Percentiles rank a stretch among this genome's conserved stretches.
phyloP scores from a whole-genome alignment of 2,329 filamentous ascomycete genomes.

The Aureobasidium sp. region DNA sequence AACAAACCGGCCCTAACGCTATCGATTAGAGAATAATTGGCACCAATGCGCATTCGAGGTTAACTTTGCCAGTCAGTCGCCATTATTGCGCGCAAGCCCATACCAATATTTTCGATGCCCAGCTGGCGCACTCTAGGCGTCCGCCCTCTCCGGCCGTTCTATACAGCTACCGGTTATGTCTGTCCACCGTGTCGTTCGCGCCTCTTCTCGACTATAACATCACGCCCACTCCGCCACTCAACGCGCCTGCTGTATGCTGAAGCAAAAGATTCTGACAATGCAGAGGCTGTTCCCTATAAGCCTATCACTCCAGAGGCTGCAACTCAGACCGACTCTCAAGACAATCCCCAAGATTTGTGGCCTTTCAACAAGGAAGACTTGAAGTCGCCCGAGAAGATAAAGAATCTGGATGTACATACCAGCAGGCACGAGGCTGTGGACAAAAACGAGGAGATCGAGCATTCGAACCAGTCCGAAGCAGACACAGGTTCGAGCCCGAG shows the following conservation, averaged over 20 bases:
- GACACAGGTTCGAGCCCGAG: neutral
- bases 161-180: neutral
- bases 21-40: conserved; percentile 10
- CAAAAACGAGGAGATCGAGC: neutral
- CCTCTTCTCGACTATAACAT: neutral
- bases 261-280: neutral
- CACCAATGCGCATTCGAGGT: neutral
- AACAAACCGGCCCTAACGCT: neutral
- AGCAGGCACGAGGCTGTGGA: neutral
- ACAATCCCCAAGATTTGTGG: neutral
- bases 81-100: neutral
- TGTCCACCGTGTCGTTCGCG: neutral
- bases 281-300: neutral
- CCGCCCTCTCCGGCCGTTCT: neutral
- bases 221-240: conserved; percentile 4
- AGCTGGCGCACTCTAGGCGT: neutral
- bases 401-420: neutral
- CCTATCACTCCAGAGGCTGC: neutral
- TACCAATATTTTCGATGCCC: conserved; percentile 5
- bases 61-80: neutral
- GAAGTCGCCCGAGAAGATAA: neutral
- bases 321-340: neutral
- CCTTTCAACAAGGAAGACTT: neutral
- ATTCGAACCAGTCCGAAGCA: neutral
- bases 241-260: neutral